phyloP scores from a whole-genome alignment of 1,284 basidiomycete species.

The Malassezia brasiliensis region DNA sequence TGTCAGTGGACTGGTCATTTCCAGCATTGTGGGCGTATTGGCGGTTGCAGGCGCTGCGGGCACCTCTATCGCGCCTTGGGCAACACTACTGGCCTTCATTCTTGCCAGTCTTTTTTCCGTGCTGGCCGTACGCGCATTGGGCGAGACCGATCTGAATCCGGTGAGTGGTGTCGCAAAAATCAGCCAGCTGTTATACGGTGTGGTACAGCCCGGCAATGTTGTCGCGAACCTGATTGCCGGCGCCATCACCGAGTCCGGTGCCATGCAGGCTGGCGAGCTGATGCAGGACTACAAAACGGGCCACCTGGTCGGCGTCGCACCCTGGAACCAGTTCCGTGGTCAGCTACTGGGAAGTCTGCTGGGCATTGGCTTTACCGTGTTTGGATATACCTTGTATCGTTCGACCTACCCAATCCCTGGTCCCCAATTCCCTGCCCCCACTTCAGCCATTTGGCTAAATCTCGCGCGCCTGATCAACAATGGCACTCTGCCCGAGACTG shows the following conservation, averaged over 20 bases:
- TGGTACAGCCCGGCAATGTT: conserved; percentile 73
- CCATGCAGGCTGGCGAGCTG: conserved; percentile 90
- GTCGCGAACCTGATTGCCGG: conserved; percentile 94
- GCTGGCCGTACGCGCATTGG: conserved; percentile 53
- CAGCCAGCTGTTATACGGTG: conserved; percentile 82
- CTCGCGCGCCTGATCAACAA: conserved; percentile 75
- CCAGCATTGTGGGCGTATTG: conserved; percentile 62
- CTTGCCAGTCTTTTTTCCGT: conserved; percentile 75
- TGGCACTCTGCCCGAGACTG: conserved; percentile 69
- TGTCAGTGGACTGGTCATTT: conserved; percentile 58
- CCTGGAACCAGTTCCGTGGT: conserved; percentile 48
- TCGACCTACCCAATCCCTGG: conserved; percentile 66
- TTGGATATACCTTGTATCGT: conserved; percentile 76
- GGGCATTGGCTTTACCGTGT: conserved; percentile 77
- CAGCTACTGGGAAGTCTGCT: conserved; percentile 54
- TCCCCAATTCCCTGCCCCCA: conserved; percentile 84
- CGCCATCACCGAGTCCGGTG: conserved; percentile 89
- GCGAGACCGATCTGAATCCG: conserved; percentile 44
- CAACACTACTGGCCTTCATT: conserved; percentile 71
- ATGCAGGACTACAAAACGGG: conserved; percentile 99
- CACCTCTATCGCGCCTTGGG: conserved; percentile 82
- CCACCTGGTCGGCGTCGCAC: conserved; percentile 58
- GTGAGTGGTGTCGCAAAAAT: conserved; percentile 88
- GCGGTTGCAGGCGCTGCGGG: conserved; percentile 83
- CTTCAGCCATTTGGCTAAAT: conserved; percentile 69